Evolutionary conservation across 169 alveolate genomes (phyloP), one percentile per base, ranked within the genome.

Genomic region (Eimeria sp.): DNA sequence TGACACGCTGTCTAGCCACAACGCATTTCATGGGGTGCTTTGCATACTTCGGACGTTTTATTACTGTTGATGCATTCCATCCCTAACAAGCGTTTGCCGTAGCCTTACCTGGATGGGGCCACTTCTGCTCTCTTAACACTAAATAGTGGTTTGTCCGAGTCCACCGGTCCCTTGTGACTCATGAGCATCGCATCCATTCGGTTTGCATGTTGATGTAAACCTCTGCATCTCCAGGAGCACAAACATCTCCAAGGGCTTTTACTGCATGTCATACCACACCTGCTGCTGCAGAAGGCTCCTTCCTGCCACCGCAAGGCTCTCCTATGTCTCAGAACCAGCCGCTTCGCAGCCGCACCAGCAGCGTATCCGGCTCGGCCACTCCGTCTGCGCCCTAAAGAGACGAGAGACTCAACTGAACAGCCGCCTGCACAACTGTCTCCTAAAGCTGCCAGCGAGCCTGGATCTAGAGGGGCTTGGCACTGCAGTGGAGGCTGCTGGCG

Each of bases 261-360:
- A 80, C 97, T 64, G 83, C 99, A 98, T 46, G 90, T 96, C 56
- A 78, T 68, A 52, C 96, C 96, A 83, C 99, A 98, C 52, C 98
- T 54, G n/a, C 87, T 95, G 64, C 98, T 97, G 95, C 98, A 97
- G 89, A 97, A 97, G 62, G 98, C 95, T 52, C 98, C 95, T 72
- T 90, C 95, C 91, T 98, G 98, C 96, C 96, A 97, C 49, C 91
- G 90, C 43, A 97, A 87, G 74, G 98, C 83, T 78, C 97, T 96
- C 64, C 97, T 96, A 89, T 98, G 98, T 37, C 96, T 71, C 66
- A 66, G 66, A 80, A 93, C 46, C 13, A 83, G 96, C 25, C 94
- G 64, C 77, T 62, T 80, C 52, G 87, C 87, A 30, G 89, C 91
- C 37, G 60, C 64, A 9, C 89, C 96, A 16, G 88, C 96, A 43